Evolutionary conservation across 2,329 filamentous ascomycete genomes (phyloP).

Genomic region (Alternaria panax): DNA sequence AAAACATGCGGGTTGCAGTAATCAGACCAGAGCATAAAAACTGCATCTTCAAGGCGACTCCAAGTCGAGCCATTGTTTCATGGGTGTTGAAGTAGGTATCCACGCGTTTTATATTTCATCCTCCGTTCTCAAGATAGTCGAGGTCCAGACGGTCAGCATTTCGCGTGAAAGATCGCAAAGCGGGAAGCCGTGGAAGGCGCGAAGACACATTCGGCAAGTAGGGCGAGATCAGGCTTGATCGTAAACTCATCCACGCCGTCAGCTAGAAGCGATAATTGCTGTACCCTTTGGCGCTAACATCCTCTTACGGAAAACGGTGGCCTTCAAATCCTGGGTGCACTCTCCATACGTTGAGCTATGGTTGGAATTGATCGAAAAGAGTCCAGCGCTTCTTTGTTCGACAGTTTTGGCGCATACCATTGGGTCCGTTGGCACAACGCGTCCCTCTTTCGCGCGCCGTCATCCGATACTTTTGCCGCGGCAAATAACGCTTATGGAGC

Average conservation of each 20-base stretch:
- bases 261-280: not conserved
- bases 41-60: not conserved
- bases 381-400: not conserved
- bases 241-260: not conserved
- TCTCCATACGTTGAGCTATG: not conserved
- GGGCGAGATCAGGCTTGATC: not conserved
- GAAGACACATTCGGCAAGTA: not conserved
- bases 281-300: not conserved
- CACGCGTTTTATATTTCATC: not conserved
- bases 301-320: not conserved
- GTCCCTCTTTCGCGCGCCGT: not conserved
- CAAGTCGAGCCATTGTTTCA: not conserved
- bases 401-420: not conserved
- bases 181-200: not conserved
- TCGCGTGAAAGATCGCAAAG: no score
- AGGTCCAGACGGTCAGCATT: not conserved
- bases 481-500: not conserved
- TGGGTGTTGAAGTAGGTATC: not conserved
- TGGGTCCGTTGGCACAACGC: not conserved
- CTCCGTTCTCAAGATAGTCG: not conserved
- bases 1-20: not conserved
- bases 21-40: not conserved
- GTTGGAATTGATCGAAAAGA: not conserved
- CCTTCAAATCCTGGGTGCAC: not conserved
- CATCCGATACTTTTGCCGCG: not conserved